Base-by-base conservation (phyloP, 805 yeast genomes). In the Cephaloascus fragrans region DNA sequence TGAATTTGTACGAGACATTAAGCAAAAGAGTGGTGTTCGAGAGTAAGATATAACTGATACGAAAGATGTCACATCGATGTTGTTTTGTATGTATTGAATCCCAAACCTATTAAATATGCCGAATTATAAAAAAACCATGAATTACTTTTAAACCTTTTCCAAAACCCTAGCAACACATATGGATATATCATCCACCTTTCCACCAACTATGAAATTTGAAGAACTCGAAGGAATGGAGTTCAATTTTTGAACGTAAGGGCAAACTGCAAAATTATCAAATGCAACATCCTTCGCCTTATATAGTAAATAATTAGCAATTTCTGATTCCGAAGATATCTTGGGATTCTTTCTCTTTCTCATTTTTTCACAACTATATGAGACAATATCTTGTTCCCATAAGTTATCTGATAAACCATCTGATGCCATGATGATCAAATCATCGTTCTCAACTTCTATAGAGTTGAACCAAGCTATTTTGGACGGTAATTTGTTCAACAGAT, bases 351-450 rank as follows among this genome's bases (percentile, higher is more conserved):
- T 36, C 18, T 26, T 23, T 19, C 53, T 55, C 18, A 65, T 28
- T 31, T 48, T 58, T 28, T 57, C 60, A 31, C 62, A 61, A 16
- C 72, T 48, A 26, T 56, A 54, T 26, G 64, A 56, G 26, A 58
- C 43, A 5, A 73, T 62, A 49, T 73, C 79, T 54, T 67, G 64
- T 18, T 64, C 66, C 47, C 67, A 73, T 32, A 73, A 52, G 45
- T 73, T 73, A 49, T 73, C 80, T 1, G 74, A 62, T 8, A 73
- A 62, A 1, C 80, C 80, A 49, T 73, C 80, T 1, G 77, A 69
- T 42, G 77, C 71, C 42, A 71, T 44, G 16, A 73, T 50, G 1
- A 73, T 48, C 9, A 72, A 46, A 45, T 73, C 80, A 35, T 62
- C 55, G 32, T 57, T 62, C 37, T 60, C 42, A 10, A 73, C 43